phyloP scores from a whole-genome alignment of 2,329 filamentous ascomycete species.

The Beauveria brongniartii region DNA sequence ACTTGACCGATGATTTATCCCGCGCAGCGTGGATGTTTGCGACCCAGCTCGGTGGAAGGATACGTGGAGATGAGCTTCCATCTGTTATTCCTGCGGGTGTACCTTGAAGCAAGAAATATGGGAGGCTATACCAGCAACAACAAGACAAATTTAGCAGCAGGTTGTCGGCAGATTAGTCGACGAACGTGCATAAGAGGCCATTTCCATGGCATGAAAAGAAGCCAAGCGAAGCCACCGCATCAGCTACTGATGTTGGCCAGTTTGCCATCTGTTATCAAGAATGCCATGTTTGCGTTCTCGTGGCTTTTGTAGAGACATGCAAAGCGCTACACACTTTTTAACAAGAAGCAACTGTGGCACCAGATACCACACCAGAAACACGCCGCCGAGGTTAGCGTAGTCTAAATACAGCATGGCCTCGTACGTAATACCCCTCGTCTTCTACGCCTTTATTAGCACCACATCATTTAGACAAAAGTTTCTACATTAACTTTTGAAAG shows the following conservation, averaged over 20 bases:
- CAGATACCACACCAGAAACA: background rate
- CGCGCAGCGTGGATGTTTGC: conserved; percentile 31
- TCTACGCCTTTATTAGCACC: background rate
- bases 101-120: background rate
- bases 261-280: background rate
- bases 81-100: conserved; percentile 15
- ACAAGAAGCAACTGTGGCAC: background rate
- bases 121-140: background rate
- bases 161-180: too few relatives aligned
- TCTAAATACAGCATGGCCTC: background rate
- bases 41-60: conserved; percentile 26
- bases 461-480: background rate
- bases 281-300: background rate
- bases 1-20: conserved; percentile 23
- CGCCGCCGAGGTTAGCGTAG: background rate
- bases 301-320: background rate
- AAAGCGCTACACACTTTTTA: background rate
- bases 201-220: background rate
- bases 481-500: background rate
- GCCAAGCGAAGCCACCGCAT: background rate
- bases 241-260: background rate
- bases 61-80: conserved; percentile 21
- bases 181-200: background rate
- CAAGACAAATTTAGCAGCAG: background rate
- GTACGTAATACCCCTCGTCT: background rate